These are phyloP conservation scores for Penicillium sp. DNA, from an alignment of 2,329 filamentous ascomycete species.

Conservation along the genomic window DNA sequence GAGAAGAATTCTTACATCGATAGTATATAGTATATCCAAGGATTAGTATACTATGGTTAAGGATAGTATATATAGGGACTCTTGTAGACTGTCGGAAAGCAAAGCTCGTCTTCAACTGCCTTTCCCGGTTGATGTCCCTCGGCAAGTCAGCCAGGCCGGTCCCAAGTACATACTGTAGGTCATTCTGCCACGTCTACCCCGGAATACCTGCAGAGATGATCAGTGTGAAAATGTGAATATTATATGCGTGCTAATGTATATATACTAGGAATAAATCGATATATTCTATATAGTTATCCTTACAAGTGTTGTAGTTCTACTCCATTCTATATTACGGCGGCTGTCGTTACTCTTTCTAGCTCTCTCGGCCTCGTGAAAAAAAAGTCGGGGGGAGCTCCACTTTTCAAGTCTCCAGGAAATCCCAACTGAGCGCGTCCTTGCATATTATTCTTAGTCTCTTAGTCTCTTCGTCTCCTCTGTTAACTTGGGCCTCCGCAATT, in stretches of 20 bases:
- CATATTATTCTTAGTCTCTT: conserved; percentile 13
- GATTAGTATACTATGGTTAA: background rate
- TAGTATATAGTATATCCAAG: no score
- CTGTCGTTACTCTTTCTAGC: conserved; percentile 7
- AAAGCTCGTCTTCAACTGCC: conserved; percentile 4
- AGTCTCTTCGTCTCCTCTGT: no score
- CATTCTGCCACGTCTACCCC: background rate
- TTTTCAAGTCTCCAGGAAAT: conserved; percentile 7
- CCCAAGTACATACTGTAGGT: no score
- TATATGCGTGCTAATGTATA: no score
- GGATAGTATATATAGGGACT: background rate
- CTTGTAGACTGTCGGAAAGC: background rate
- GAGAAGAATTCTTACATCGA: background rate
- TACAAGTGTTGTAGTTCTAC: background rate
- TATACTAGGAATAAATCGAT: no score
- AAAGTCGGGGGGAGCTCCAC: conserved; percentile 28
- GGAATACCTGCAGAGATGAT: background rate
- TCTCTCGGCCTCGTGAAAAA: background rate
- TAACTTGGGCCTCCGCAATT: conserved; percentile 34
- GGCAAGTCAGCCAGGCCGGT: background rate
- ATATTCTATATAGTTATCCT: background rate
- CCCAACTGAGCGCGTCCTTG: conserved; percentile 27
- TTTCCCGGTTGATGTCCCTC: background rate
- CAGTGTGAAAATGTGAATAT: no score
- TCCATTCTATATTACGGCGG: background rate